Base-by-base conservation (phyloP, 495 filamentous ascomycete species). In the Physcia stellaris region DNA sequence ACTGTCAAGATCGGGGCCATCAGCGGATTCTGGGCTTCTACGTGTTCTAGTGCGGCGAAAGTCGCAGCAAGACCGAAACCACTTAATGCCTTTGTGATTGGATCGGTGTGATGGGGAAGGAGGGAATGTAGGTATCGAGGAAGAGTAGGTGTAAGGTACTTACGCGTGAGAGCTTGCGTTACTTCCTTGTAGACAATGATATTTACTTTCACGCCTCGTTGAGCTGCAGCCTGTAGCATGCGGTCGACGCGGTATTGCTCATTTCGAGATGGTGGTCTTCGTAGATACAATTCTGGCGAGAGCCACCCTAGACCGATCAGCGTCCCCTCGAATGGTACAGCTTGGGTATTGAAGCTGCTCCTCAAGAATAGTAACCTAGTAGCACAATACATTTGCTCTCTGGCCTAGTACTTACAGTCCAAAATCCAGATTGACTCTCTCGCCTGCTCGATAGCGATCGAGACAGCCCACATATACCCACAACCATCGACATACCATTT, bases 121-220 rank as follows among this genome's bases (percentile, higher is more conserved):
- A 61, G 42, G 31, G 59, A 63, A 43, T 64, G 58, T n/a, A 64
- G 49, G 41, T 63, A 62, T 26, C 55, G 47, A 22, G 60, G 60
- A 32, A 64, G 23, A 16, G 48, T 53, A 37, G 60, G 61, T 44
- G 57, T 58, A 15, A 64, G 35, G 24, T 53, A 74, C 83, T 68
- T 73, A 90, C 85, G 68, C 15, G 85, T 88, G 41, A 95, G 60
- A 11, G 86, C 83, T 50, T 86, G 78, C 1, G 80, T 75, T 11
- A 85, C 86, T 60, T 96, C 88, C 62, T 96, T 96, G 63, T 96
- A 96, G 12, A 96, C 86, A 37, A 94, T 88, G 33, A 96, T 70
- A 46, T 90, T 83, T 43, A 96, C 66, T 34, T 76, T 72, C 18
- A 96, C 88, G 17, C 87, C 88, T 35, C 88, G 77, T 58, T 86